Conservation (phyloP, 192 early-diverging fungal species). For the Pecoramyces ruminantium region DNA sequence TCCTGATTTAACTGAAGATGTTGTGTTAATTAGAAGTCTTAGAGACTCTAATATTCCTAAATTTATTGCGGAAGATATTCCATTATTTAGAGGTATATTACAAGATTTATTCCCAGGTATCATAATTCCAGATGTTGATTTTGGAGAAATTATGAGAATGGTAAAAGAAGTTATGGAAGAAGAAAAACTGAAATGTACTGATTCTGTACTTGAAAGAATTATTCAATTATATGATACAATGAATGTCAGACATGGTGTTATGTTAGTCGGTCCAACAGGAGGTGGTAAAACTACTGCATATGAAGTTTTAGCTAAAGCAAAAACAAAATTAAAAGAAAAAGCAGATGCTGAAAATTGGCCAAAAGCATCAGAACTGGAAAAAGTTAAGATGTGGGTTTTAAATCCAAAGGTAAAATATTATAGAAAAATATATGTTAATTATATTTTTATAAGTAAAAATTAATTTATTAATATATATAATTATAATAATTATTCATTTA, state of each 20-base stretch:
- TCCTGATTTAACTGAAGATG: slow-evolving; percentile 30
- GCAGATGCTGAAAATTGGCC: slow-evolving; percentile 8
- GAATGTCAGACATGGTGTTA: slow-evolving; percentile 37
- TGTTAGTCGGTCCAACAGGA: slow-evolving; percentile 43
- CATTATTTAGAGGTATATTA: slow-evolving; percentile 32
- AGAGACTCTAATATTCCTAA: slow-evolving; percentile 43
- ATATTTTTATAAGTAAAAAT: background rate
- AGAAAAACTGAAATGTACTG: slow-evolving; percentile 21
- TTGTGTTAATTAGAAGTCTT: slow-evolving; percentile 33
- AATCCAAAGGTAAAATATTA: slow-evolving; percentile 31
- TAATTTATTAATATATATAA: background rate
- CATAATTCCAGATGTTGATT: slow-evolving; percentile 26
- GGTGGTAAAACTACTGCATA: slow-evolving; percentile 45
- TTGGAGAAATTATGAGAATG: slow-evolving; percentile 18
- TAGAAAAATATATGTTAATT: background rate
- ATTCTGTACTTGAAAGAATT: slow-evolving; percentile 26
- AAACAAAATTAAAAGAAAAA: slow-evolving; percentile 16
- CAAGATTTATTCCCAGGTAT: slow-evolving; percentile 37
- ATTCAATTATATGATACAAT: slow-evolving; percentile 41
- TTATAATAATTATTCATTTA: background rate
- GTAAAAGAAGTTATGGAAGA: slow-evolving; percentile 27
- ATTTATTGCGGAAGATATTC: slow-evolving; percentile 37
- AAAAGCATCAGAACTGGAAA: slow-evolving; percentile 20
- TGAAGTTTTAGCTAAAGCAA: slow-evolving; percentile 26
- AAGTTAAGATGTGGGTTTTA: slow-evolving; percentile 33